Evolutionary conservation across 108 stramenopile genomes (phyloP).

Genomic region (Fragilaria crotonensis): DNA sequence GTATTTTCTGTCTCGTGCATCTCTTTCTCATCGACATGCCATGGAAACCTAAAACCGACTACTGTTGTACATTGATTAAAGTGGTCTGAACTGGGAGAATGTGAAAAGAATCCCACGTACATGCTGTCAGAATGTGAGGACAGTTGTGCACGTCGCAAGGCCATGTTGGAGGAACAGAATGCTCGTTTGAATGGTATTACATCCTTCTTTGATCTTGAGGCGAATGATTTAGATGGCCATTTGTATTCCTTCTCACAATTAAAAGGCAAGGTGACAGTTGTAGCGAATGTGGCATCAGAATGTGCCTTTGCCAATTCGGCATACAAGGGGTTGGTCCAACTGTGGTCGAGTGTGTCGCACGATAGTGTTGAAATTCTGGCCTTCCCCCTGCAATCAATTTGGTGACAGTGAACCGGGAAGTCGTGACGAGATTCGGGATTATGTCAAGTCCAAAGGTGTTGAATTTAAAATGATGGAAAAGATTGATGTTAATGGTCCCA

Average conservation of each 20-base stretch:
- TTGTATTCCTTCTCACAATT: slow-evolving; percentile 48
- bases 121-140: slow-evolving; percentile 32
- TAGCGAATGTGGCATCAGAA: slow-evolving; percentile 77
- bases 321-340: slow-evolving; percentile 53
- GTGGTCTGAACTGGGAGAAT: slow-evolving; percentile 73
- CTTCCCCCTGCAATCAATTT: slow-evolving; percentile 88
- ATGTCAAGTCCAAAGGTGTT: slow-evolving; percentile 56
- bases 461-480: slow-evolving; percentile 86
- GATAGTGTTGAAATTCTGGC: slow-evolving; percentile 35
- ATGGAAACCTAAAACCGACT: no score
- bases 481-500: slow-evolving; percentile 72
- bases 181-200: slow-evolving; percentile 13
- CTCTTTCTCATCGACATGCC: no score
- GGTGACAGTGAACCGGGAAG: slow-evolving; percentile 72
- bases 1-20: no score
- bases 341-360: slow-evolving; percentile 32
- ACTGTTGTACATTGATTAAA: no score
- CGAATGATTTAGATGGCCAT: slow-evolving; percentile 67
- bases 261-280: slow-evolving; percentile 58
- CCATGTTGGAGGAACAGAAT: background rate
- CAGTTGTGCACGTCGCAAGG: slow-evolving; percentile 9
- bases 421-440: slow-evolving; percentile 46
- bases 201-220: slow-evolving; percentile 72
- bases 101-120: slow-evolving; percentile 49
- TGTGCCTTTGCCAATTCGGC: slow-evolving; percentile 81